phyloP scores from a whole-genome alignment of 2,329 filamentous ascomycete species.

The Phialocephala sp. region DNA sequence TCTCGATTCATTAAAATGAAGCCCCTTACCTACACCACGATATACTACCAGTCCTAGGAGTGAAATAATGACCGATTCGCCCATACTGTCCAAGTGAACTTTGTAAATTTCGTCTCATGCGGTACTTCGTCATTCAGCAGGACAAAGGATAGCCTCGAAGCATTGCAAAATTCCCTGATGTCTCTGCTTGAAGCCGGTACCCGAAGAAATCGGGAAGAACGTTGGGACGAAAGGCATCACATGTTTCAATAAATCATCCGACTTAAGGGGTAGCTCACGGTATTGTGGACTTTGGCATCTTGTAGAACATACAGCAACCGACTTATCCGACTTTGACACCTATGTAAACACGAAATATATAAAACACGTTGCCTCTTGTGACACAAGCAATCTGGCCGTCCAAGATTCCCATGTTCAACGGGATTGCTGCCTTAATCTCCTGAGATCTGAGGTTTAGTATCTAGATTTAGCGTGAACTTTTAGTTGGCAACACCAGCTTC shows the following conservation, averaged over 20 bases:
- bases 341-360: not conserved
- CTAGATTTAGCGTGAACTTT: constrained; percentile 7
- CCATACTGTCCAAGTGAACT: not conserved
- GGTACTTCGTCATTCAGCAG: not conserved
- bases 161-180: not conserved
- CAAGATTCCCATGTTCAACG: not conserved
- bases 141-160: not conserved
- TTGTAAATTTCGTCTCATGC: not conserved
- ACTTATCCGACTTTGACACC: not conserved
- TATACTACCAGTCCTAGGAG: not conserved
- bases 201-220: not conserved
- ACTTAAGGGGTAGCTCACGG: not conserved
- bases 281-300: constrained; percentile 4
- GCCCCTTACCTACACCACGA: not conserved
- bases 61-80: not conserved
- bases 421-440: not conserved
- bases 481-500: constrained; percentile 24
- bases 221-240: constrained; percentile 2
- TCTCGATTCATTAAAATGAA: constrained; percentile 17
- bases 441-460: not conserved
- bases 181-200: not conserved
- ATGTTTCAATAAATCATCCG: constrained; percentile 8
- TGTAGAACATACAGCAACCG: not conserved
- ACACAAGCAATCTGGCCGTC: not conserved
- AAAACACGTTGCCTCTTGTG: constrained; percentile 1